Percentiles rank a stretch among this genome's conserved stretches.
phyloP scores from a whole-genome alignment of 768 basidiomycete species.

The Fistulinella prunicolor region DNA sequence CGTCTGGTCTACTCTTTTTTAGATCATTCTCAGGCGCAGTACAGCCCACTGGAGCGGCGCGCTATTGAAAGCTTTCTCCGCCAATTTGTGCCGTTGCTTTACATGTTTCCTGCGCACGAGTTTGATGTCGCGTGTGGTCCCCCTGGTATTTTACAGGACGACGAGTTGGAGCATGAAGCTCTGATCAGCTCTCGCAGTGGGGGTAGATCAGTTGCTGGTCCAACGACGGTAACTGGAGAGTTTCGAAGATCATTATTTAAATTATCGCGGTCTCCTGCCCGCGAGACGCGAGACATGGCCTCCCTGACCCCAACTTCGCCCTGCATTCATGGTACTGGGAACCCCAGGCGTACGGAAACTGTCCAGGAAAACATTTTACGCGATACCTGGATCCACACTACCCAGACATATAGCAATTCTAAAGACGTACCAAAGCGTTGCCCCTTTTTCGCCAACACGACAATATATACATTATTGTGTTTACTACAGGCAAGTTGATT shows the following conservation, averaged over 20 bases:
- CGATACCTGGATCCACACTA: conserved; percentile 60
- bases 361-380: conserved; percentile 19
- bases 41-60: conserved; percentile 74
- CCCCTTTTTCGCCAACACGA: conserved; percentile 88
- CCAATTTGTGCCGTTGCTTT: conserved; percentile 78
- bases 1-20: conserved; percentile 90
- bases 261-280: conserved; percentile 49
- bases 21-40: conserved; percentile 77
- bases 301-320: conserved; percentile 22
- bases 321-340: conserved; percentile 1
- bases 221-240: conserved; percentile 59
- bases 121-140: conserved; percentile 63
- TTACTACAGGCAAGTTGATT: conserved; percentile 66
- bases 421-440: conserved; percentile 38
- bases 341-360: not conserved
- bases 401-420: conserved; percentile 21
- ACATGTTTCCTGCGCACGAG: conserved; percentile 64
- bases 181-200: conserved; percentile 28
- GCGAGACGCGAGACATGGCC: conserved; percentile 31
- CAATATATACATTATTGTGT: conserved; percentile 87
- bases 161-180: conserved; percentile 30
- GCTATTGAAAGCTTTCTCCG: conserved; percentile 83
- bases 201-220: conserved; percentile 45
- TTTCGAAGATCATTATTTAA: conserved; percentile 77
- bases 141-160: conserved; percentile 45